Percentiles rank a stretch among this genome's conserved stretches.
These are phyloP conservation scores for Cicer arietinum DNA, from an alignment of 306 rosid genomes.

Conservation along the genomic window DNA sequence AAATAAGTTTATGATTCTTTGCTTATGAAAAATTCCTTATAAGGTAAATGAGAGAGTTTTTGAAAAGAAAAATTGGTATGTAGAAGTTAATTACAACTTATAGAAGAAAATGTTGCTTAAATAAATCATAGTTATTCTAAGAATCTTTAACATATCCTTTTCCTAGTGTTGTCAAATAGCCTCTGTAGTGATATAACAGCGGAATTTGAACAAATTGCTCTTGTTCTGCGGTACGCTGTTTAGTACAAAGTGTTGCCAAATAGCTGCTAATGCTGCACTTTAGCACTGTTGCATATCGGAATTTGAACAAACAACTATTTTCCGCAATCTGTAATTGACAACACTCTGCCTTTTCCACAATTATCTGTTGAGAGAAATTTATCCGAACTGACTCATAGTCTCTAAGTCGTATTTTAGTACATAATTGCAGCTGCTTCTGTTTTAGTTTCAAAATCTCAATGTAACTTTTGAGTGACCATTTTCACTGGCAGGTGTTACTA, in stretches of 20 bases:
- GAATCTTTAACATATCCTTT: not conserved
- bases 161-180: too few species aligned
- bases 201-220: too few species aligned
- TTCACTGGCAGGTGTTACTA: constrained; percentile 64
- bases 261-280: too few species aligned
- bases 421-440: not conserved
- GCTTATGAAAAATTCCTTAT: not conserved
- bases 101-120: not conserved
- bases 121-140: not conserved
- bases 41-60: not conserved
- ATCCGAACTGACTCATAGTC: not conserved
- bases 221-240: too few species aligned
- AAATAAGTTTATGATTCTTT: not conserved
- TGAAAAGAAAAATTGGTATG: not conserved
- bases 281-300: not conserved
- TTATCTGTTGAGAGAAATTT: constrained; percentile 14
- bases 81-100: not conserved
- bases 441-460: not conserved
- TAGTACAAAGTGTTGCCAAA: too few species aligned
- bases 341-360: not conserved
- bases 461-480: not conserved
- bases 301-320: too few species aligned
- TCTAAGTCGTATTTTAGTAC: not conserved
- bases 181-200: too few species aligned
- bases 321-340: too few species aligned